A percentile compares a stretch with the other conserved stretches of the same genome.
These are phyloP conservation scores for Phytophthora pluvialis DNA, from an alignment of 352 stramenopile genomes.

Conservation along the genomic window DNA sequence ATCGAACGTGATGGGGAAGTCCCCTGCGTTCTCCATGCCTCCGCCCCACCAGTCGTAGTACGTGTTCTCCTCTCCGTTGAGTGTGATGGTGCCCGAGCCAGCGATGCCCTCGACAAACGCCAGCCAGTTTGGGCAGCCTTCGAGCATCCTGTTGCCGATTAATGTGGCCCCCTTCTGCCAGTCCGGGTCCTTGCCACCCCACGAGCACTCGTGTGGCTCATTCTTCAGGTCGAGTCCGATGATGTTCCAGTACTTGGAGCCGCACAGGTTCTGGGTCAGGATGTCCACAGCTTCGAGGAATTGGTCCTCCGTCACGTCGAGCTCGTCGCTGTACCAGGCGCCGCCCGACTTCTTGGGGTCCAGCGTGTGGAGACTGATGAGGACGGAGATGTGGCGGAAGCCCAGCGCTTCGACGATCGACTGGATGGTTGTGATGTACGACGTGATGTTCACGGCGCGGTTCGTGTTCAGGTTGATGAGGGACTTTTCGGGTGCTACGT, in stretches of 20 bases:
- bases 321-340: conserved; percentile 59
- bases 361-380: conserved; percentile 77
- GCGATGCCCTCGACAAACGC: conserved; percentile 72
- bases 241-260: conserved; percentile 67
- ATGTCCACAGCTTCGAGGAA: conserved; percentile 64
- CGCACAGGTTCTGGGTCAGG: conserved; percentile 61
- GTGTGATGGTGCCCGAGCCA: conserved; percentile 38
- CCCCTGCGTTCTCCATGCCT: conserved; percentile 50
- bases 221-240: conserved; percentile 76
- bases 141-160: conserved; percentile 68
- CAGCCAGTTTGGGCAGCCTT: conserved; percentile 67
- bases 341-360: conserved; percentile 54
- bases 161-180: conserved; percentile 61
- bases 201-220: conserved; percentile 62
- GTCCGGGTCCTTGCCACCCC: conserved; percentile 46
- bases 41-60: conserved; percentile 80
- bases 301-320: conserved; percentile 57
- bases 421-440: conserved; percentile 66
- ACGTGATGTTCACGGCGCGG: conserved; percentile 63
- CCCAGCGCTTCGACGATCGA: conserved; percentile 60
- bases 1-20: conserved; percentile 45
- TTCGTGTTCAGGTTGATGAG: conserved; percentile 74
- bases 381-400: conserved; percentile 62
- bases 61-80: conserved; percentile 27
- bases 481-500: conserved; percentile 49